phyloP scores from a whole-genome alignment of 164 flowering plant species.

The Tetrastigma voinierianum region DNA sequence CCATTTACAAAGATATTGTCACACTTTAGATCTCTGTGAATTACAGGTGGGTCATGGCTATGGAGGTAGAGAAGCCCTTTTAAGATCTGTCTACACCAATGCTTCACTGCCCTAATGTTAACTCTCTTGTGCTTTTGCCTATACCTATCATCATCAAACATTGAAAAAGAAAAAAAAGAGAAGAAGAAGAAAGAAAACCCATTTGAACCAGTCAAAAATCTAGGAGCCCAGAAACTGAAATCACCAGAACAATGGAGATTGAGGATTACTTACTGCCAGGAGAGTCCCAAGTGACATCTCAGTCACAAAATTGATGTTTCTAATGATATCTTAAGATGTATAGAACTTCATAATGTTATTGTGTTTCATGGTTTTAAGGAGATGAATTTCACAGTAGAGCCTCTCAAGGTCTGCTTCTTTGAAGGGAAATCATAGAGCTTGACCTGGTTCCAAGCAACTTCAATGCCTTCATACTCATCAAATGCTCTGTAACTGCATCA shows the following conservation, averaged over 20 bases:
- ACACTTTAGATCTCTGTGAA: slow-evolving; percentile 71
- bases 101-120: slow-evolving; percentile 60
- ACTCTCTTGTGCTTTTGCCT: slow-evolving; percentile 63
- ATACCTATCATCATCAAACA: slow-evolving; percentile 34
- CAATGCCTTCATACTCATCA: slow-evolving; percentile 66
- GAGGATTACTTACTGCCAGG: slow-evolving; percentile 36
- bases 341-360: slow-evolving; percentile 62
- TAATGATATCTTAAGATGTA: slow-evolving; percentile 53
- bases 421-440: slow-evolving; percentile 53
- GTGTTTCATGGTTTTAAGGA: slow-evolving; percentile 63
- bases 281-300: slow-evolving; percentile 61
- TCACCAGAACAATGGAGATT: not conserved
- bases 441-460: slow-evolving; percentile 73
- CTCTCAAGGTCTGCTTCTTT: slow-evolving; percentile 61
- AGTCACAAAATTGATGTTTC: slow-evolving; percentile 56
- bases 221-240: not conserved
- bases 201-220: not conserved
- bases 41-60: slow-evolving; percentile 64
- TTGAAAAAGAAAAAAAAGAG: not conserved
- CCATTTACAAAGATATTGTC: slow-evolving; percentile 73
- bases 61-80: slow-evolving; percentile 63
- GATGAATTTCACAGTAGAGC: slow-evolving; percentile 64
- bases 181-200: slow-evolving; percentile 2
- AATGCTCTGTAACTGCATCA: slow-evolving; percentile 56
- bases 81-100: slow-evolving; percentile 74